phyloP scores from a whole-genome alignment of 768 basidiomycete species.

The Mycena albidolilacea region DNA sequence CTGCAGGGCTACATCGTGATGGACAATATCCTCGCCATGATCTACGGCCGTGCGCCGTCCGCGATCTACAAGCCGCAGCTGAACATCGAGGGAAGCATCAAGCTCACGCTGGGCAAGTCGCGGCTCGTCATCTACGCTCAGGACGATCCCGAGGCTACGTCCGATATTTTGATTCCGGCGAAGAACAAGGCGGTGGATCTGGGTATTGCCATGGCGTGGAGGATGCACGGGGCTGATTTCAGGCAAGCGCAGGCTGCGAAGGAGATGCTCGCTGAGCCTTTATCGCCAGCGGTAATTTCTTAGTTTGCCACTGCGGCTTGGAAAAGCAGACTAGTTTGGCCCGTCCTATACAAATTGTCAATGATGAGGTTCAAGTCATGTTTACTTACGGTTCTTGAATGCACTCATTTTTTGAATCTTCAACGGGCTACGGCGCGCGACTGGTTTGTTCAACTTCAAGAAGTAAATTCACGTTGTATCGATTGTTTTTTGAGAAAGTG shows the following conservation, averaged over 20 bases:
- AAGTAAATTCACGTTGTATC: too few relatives aligned
- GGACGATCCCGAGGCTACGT: background rate
- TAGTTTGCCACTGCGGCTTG: background rate
- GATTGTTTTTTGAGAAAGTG: too few relatives aligned
- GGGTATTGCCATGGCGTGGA: background rate
- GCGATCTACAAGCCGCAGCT: background rate
- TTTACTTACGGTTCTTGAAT: too few relatives aligned
- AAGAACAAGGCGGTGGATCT: background rate
- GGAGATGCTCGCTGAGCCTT: background rate
- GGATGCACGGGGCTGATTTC: background rate
- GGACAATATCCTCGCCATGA: slow-evolving; percentile 11
- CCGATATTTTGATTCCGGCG: background rate
- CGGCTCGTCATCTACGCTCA: background rate
- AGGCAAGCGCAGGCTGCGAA: background rate
- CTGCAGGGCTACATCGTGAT: background rate
- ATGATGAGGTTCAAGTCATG: too few relatives aligned
- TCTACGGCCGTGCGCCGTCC: background rate
- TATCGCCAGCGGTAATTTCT: background rate
- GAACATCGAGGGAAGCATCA: background rate
- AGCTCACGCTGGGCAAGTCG: background rate
- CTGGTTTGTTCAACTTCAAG: too few relatives aligned
- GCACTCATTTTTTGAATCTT: too few relatives aligned
- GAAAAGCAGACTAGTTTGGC: too few relatives aligned
- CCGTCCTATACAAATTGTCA: too few relatives aligned
- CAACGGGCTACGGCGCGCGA: too few relatives aligned